Evolutionary conservation across 108 stramenopile species (phyloP).

Genomic region (Nitzschia putrida): DNA sequence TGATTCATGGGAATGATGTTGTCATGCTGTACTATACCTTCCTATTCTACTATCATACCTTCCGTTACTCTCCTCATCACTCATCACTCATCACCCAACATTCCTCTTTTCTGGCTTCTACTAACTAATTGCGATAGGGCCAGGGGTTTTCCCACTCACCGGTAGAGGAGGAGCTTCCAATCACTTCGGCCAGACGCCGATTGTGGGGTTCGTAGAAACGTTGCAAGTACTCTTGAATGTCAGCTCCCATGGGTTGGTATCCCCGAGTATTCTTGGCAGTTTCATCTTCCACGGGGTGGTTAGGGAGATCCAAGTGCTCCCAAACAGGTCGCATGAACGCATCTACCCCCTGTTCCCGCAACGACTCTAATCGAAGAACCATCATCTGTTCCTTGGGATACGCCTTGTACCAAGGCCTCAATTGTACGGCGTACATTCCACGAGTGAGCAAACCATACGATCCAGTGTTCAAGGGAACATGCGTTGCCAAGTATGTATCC

Average conservation of each 20-base stretch:
- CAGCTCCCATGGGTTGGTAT: slow-evolving; percentile 32
- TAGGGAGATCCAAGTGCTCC: slow-evolving; percentile 70
- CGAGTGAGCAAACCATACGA: slow-evolving; percentile 85
- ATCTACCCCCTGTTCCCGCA: slow-evolving; percentile 46
- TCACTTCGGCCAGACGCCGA: slow-evolving; percentile 13
- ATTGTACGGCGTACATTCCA: slow-evolving; percentile 91
- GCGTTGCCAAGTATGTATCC: slow-evolving; percentile 58
- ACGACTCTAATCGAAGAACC: slow-evolving; percentile 82
- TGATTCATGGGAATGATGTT: no score
- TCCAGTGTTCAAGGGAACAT: slow-evolving; percentile 84
- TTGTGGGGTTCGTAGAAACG: slow-evolving; percentile 41
- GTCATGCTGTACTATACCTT: no score
- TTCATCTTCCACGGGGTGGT: slow-evolving; percentile 46
- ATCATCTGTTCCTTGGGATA: slow-evolving; percentile 75
- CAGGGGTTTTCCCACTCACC: slow-evolving; percentile 34
- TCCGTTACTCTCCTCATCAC: no score
- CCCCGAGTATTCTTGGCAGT: slow-evolving; percentile 49
- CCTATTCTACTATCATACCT: no score
- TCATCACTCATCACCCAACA: no score
- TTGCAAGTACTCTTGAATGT: slow-evolving; percentile 25
- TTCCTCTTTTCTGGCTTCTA: no score
- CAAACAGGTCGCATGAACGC: slow-evolving; percentile 64
- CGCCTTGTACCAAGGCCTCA: slow-evolving; percentile 87
- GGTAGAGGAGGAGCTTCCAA: background rate
- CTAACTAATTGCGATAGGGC: no score